Evolutionary conservation across 2,329 filamentous ascomycete species (phyloP).

Genomic region (Alternaria brassicicola): DNA sequence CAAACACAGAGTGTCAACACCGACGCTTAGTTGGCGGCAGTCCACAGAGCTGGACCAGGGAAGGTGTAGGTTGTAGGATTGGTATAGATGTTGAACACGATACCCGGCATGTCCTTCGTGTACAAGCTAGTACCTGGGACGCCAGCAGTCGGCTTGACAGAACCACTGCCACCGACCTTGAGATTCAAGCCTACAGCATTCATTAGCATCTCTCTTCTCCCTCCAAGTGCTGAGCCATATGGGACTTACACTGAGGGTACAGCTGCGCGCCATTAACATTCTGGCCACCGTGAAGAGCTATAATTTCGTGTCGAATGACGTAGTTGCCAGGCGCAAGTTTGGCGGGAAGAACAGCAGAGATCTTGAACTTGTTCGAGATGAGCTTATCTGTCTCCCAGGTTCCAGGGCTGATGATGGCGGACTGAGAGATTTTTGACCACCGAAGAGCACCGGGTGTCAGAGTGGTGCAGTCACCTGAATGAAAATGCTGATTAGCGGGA

Average conservation of each 20-base stretch:
- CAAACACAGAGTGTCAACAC: neutral
- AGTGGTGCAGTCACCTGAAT: conserved; percentile 42
- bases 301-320: conserved; percentile 61
- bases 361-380: conserved; percentile 56
- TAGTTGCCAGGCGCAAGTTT: conserved; percentile 57
- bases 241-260: conserved; percentile 55
- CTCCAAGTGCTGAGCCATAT: neutral
- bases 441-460: conserved; percentile 30
- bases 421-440: conserved; percentile 46
- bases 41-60: conserved; percentile 48
- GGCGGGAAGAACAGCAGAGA: conserved; percentile 52
- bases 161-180: conserved; percentile 54
- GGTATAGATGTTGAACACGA: conserved; percentile 50
- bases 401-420: conserved; percentile 32
- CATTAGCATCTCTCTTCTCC: neutral
- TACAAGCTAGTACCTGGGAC: conserved; percentile 52
- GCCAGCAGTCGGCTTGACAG: conserved; percentile 45
- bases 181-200: conserved; percentile 27
- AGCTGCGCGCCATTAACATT: conserved; percentile 57
- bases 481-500: neutral
- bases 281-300: conserved; percentile 54
- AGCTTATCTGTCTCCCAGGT: conserved; percentile 46
- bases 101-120: conserved; percentile 51
- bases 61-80: conserved; percentile 42
- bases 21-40: conserved; percentile 35